phyloP scores from a whole-genome alignment of 306 rosid genomes.

The Cyamopsis tetragonoloba region DNA sequence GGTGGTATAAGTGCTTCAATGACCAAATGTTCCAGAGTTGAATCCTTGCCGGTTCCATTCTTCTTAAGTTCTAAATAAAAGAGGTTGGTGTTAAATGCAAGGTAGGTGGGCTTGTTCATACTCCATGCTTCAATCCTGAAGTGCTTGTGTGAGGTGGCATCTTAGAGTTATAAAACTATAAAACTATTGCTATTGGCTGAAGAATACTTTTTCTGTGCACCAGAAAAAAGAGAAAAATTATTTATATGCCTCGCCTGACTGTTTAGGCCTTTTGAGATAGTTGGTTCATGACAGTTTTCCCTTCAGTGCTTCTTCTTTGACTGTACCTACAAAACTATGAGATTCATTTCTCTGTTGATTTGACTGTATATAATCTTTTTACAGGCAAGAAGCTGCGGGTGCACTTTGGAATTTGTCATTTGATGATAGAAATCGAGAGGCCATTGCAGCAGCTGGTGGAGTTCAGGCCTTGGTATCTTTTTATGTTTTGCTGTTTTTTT shows the following conservation, averaged over 20 bases:
- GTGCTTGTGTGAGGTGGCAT: background rate
- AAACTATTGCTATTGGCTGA: too few species aligned
- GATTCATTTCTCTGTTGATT: background rate
- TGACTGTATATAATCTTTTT: background rate
- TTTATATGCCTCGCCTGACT: background rate
- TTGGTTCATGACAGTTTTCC: conserved; percentile 2
- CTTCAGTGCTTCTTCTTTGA: conserved; percentile 10
- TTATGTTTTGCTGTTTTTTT: background rate
- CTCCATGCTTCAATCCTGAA: background rate
- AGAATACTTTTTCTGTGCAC: too few species aligned
- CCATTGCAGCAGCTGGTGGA: conserved; percentile 95
- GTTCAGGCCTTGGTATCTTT: conserved; percentile 93
- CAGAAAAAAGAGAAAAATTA: too few species aligned
- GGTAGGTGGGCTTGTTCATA: background rate
- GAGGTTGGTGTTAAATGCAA: background rate
- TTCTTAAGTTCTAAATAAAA: background rate
- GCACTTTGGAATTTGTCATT: conserved; percentile 98
- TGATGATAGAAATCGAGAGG: conserved; percentile 98
- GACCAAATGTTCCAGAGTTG: background rate
- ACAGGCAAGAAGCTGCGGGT: conserved; percentile 99
- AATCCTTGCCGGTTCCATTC: background rate
- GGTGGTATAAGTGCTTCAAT: background rate
- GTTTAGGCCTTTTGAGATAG: background rate
- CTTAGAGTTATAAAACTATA: background rate
- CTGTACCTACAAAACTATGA: background rate